A percentile compares a stretch with the other conserved stretches of the same genome.
phyloP scores from a whole-genome alignment of 306 rosid genomes.

The Delonix regia region DNA sequence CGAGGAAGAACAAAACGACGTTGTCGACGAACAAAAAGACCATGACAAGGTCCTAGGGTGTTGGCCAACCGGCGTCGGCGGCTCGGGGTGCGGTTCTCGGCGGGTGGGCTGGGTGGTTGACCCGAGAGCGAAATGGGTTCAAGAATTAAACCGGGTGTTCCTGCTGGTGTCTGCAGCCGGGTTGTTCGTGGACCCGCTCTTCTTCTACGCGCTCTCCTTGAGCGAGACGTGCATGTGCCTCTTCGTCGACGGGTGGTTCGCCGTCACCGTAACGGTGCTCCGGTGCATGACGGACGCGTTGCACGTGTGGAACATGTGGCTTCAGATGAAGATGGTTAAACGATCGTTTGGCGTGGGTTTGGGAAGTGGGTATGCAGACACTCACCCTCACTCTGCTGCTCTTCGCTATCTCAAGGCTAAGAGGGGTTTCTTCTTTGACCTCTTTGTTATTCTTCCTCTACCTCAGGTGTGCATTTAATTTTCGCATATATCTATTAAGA shows the following conservation, averaged over 20 bases:
- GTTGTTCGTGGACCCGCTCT: constrained; percentile 84
- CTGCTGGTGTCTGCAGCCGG: constrained; percentile 70
- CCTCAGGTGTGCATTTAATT: constrained; percentile 35
- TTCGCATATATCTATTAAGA: too few species aligned
- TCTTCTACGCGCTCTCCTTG: constrained; percentile 79
- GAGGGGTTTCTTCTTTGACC: constrained; percentile 69
- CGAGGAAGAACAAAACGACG: background rate
- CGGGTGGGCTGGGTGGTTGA: constrained; percentile 39
- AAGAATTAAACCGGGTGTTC: constrained; percentile 85
- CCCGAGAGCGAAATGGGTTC: constrained; percentile 62
- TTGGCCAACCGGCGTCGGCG: background rate
- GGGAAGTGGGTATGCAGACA: constrained; percentile 17
- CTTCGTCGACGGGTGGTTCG: constrained; percentile 89
- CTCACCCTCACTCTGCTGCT: constrained; percentile 45
- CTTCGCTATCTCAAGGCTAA: constrained; percentile 58
- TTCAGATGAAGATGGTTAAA: constrained; percentile 65
- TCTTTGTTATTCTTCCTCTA: constrained; percentile 81
- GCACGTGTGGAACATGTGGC: constrained; percentile 97
- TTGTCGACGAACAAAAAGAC: too few species aligned
- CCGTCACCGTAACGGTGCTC: constrained; percentile 84
- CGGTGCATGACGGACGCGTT: constrained; percentile 93
- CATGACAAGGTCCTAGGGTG: background rate
- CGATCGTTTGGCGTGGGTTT: constrained; percentile 63
- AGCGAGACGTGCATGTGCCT: constrained; percentile 82
- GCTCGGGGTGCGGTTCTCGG: background rate